A percentile compares a stretch with the other conserved stretches of the same genome.
Evolutionary conservation across 2,329 filamentous ascomycete genomes (phyloP).

Genomic region (Reticulascus tulasneorum): DNA sequence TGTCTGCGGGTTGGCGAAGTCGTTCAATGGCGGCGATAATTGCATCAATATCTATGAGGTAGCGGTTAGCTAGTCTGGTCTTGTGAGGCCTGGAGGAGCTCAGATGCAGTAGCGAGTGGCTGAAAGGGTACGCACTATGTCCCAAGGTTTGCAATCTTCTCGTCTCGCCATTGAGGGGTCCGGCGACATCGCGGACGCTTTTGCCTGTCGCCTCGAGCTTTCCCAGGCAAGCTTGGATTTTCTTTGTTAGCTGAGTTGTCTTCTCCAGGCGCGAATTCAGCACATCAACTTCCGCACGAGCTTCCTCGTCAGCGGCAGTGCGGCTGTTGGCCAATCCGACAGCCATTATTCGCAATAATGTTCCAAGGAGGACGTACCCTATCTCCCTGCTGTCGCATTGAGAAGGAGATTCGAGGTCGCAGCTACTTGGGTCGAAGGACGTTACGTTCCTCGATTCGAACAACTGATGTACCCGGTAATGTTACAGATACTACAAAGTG

Average conservation of each 20-base stretch:
- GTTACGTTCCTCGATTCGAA: no score
- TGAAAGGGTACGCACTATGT: constrained; percentile 53
- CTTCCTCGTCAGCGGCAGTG: constrained; percentile 61
- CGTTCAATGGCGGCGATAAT: constrained; percentile 84
- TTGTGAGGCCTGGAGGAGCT: not conserved
- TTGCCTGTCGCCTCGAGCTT: constrained; percentile 84
- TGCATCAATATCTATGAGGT: constrained; percentile 68
- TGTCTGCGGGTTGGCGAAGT: constrained; percentile 85
- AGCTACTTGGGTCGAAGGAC: no score
- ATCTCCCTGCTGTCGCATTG: no score
- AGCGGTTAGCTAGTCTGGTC: constrained; percentile 16
- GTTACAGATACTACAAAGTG: no score
- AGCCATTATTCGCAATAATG: constrained; percentile 46
- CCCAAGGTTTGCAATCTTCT: constrained; percentile 84
- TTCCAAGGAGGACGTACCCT: no score
- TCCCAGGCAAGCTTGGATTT: constrained; percentile 83
- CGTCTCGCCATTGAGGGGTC: constrained; percentile 89
- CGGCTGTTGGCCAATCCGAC: constrained; percentile 43
- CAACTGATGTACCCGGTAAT: no score
- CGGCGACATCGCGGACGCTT: constrained; percentile 86
- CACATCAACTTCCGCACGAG: constrained; percentile 66
- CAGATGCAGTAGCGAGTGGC: not conserved
- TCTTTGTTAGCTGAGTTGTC: constrained; percentile 88
- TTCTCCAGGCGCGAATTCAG: constrained; percentile 77
- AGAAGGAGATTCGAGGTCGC: no score